These are phyloP conservation scores for cucumber (Cucumis sativus) DNA, from an alignment of 306 rosid species.

Conservation along the genomic window DNA sequence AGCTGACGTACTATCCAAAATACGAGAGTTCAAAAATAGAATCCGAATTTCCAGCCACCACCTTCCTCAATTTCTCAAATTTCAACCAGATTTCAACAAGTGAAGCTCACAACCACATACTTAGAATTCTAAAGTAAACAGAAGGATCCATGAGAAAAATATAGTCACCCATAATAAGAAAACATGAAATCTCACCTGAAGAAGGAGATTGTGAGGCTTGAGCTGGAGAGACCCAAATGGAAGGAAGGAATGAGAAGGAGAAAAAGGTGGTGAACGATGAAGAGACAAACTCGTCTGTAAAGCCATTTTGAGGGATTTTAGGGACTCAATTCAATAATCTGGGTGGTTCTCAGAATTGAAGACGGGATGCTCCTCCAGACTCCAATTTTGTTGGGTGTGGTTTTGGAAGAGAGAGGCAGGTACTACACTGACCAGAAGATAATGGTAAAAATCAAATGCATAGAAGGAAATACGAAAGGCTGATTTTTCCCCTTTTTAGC, in stretches of 20 bases:
- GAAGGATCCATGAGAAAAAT: not conserved
- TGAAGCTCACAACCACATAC: not conserved
- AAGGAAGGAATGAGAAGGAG: slow-evolving; percentile 5
- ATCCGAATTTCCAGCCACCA: not conserved
- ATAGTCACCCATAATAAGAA: not conserved
- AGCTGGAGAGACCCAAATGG: slow-evolving; percentile 7
- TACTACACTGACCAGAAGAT: not conserved
- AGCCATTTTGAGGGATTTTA: not conserved
- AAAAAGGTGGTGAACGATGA: slow-evolving; percentile 5
- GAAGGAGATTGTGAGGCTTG: slow-evolving; percentile 13
- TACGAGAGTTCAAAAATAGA: not conserved
- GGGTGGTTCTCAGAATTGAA: not conserved
- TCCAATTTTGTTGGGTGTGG: not conserved
- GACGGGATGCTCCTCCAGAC: not conserved
- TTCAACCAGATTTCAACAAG: not conserved
- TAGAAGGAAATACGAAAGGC: not conserved
- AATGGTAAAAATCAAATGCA: slow-evolving; percentile 1
- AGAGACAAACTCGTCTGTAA: slow-evolving; percentile 1
- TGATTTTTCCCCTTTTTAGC: not conserved
- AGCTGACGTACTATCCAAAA: not conserved
- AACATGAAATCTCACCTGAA: slow-evolving; percentile 3
- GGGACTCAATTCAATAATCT: not conserved
- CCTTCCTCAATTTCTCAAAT: not conserved
- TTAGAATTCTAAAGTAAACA: too few species aligned
- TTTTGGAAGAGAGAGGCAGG: not conserved